Evolutionary conservation across 2,329 filamentous ascomycete species (phyloP), one percentile per base, ranked within the genome.

Genomic region (Fusarium sp.): DNA sequence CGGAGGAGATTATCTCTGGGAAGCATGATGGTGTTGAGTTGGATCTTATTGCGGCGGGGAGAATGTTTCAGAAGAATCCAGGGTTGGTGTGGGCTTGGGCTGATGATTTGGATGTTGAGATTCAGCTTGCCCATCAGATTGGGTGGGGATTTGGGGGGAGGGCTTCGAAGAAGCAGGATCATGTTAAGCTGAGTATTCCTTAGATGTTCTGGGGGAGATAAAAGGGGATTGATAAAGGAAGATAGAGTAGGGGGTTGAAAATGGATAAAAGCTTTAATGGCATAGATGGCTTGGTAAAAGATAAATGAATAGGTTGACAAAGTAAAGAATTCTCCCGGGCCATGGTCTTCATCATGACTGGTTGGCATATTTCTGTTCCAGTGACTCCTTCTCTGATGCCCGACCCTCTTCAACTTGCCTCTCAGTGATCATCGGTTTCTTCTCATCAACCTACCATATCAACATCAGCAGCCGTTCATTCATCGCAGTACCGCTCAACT

Each of bases 61-160:
- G 88, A 2, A 79, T 82, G 79, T 90, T 90, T 73, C 87, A 87
- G 78, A 87, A 88, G 80, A 87, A 89, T 68, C 88, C 88, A 0
- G 86, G 85, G 0, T 73, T 90, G 20, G 87, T 89, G 0, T 88
- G 85, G 81, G 72, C 78, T 4, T 89, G 84, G 81, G 88, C 87
- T 3, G 85, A 89, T 54, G 87, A 90, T 18, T 75, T 90, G 30
- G 81, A 80, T 1, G 78, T 83, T 1, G 71, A 81, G 10, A 83
- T 88, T 27, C 79, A 83, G 40, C 75, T 86, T 60, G 84, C 87
- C 1, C 82, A 84, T 61, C 87, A 89, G 78, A 88, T 89, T 61
- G 80, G 83, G 26, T 89, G 87, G 87, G 85, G 84, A 0, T 89
- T 88, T 70, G 82, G 80, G 0, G 85, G 85, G 0, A 75, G 82